Evolutionary conservation across 202 grass and related monocot genomes (phyloP), one percentile per base, ranked within the genome.

Genomic region (Setaria italica): DNA sequence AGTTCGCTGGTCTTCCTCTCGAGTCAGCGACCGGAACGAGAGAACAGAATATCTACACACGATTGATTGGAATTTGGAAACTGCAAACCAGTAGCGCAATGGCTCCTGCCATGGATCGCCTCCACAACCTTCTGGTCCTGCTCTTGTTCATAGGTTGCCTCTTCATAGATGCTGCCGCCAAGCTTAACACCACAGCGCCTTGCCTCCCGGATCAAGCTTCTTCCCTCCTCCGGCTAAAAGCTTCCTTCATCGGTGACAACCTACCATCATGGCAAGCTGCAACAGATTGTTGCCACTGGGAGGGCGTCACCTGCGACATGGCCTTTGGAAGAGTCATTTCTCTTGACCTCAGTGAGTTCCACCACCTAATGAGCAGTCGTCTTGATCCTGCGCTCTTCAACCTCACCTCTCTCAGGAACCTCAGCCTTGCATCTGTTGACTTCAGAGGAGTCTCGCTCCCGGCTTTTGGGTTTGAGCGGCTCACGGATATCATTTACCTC

Each of bases 251-350:
- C 29, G 48, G 33, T 43, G 17, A 70, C 25, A 81, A 54, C 2
- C 62, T 90, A 20, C 6, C 70, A 5, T 88, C 87, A 17, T 94
- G 92, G 92, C 70, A 42, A 30, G 11, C 68, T 16, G 80, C 42
- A 13, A 76, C 63, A 5, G 92, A 91, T 48, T 94, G 89, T 49
- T 94, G 85, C 60, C 37, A 8, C 1, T 94, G 86, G 92, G 75
- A 84, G n/a, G 87, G 85, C 5, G 11, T 95, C 16, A 41, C 30
- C 7, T 95, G 92, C 15, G 70, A 90, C 30, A 15, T 2, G 2
- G n/a, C 1, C 15, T 74, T 83, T 0, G 80, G 90, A 34, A 80
- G 3, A 35, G 82, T 95, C 15, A 42, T 65, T 45, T 55, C 73
- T 59, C 73, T 94, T 46, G 68, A 94, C 65, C 92, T 94, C 0